These are phyloP conservation scores for Pharnaceum exiguum DNA, from an alignment of 148 eudicot genomes.

Conservation along the genomic window DNA sequence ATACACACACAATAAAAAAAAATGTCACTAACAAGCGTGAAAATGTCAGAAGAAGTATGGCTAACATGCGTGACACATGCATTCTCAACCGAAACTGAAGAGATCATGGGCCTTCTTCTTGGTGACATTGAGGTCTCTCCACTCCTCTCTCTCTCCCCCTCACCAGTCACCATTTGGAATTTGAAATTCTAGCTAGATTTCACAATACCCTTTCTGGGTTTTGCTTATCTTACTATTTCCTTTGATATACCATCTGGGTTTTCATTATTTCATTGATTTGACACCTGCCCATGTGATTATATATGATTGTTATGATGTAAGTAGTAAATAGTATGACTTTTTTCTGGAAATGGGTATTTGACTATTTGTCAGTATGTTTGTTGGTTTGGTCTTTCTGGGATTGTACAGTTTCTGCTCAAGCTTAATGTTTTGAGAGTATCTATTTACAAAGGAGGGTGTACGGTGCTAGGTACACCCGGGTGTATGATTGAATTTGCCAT, in stretches of 20 bases:
- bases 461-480: too few species aligned
- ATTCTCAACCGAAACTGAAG: slow-evolving; percentile 95
- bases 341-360: too few species aligned
- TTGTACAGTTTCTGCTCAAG: too few species aligned
- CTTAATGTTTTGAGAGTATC: too few species aligned
- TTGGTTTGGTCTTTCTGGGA: too few species aligned
- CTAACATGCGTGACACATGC: slow-evolving; percentile 86
- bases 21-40: slow-evolving; percentile 61
- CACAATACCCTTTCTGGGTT: neutral
- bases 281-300: neutral
- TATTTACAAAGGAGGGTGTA: too few species aligned
- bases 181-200: neutral
- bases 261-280: neutral
- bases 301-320: too few species aligned
- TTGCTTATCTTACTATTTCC: neutral
- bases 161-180: neutral
- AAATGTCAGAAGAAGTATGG: slow-evolving; percentile 96
- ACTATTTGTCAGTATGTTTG: too few species aligned
- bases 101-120: slow-evolving; percentile 98
- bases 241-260: slow-evolving; percentile 14
- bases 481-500: too few species aligned
- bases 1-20: too few species aligned
- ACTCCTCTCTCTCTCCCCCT: neutral
- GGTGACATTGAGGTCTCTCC: slow-evolving; percentile 87
- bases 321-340: too few species aligned